Conservation (phyloP, 2,329 filamentous ascomycete species). For the Talaromyces marneffei region DNA sequence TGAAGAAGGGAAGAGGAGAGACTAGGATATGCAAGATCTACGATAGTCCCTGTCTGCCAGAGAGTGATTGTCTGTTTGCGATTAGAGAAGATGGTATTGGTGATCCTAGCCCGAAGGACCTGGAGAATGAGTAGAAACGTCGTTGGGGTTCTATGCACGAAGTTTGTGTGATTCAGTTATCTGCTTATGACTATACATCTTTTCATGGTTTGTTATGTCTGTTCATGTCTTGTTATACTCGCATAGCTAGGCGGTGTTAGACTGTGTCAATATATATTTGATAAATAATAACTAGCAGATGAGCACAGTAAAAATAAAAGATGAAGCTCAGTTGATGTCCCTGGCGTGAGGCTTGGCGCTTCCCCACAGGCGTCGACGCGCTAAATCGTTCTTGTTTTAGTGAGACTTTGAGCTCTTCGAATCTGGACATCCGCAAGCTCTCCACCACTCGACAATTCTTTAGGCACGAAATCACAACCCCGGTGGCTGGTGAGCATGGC, state of each 20-base stretch:
- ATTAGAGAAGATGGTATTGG: constrained; percentile 97
- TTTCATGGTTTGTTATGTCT: not conserved
- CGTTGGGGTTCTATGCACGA: not conserved
- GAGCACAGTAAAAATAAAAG: not conserved
- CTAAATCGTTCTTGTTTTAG: constrained; percentile 7
- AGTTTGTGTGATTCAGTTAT: not conserved
- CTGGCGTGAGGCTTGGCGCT: constrained; percentile 6
- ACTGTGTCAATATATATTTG: not conserved
- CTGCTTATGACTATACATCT: not conserved
- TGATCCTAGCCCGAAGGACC: constrained; percentile 89
- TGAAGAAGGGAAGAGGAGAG: constrained; percentile 93
- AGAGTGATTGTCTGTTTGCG: constrained; percentile 93
- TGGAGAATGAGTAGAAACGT: constrained; percentile 67
- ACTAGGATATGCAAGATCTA: constrained; percentile 99
- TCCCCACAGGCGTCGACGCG: constrained; percentile 7
- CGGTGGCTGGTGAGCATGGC: constrained; percentile 9
- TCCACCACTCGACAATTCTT: constrained; percentile 2
- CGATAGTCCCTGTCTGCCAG: constrained; percentile 92
- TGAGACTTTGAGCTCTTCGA: not conserved
- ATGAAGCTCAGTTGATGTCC: not conserved
- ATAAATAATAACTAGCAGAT: not conserved
- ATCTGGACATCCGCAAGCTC: constrained; percentile 6
- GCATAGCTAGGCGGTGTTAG: constrained; percentile 1
- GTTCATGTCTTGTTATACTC: not conserved
- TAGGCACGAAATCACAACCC: not conserved